Base-by-base conservation (phyloP, 805 yeast species). In the Komagataella kurtzmanii region DNA sequence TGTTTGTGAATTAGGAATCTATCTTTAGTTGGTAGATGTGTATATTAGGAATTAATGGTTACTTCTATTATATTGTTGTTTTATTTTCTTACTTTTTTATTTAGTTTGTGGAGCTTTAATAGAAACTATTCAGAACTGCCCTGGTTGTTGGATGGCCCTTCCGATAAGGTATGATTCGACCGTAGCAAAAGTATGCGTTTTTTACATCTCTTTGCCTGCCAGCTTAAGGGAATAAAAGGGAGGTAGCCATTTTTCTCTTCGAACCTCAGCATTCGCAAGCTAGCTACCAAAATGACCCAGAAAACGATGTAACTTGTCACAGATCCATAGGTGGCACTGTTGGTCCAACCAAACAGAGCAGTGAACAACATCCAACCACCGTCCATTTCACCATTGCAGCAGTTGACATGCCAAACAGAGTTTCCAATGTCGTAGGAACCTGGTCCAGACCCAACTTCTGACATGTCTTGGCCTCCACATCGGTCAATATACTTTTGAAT, bases 221-320 rank as follows among this genome's bases (percentile, higher is more conserved):
- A 73, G 44, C 56, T 60, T 10, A 79, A 56, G 6, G 89, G 89
- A 6, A 83, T 52, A 4, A 71, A 57, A 5, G 86, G 87, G 52
- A 81, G 67, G 36, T 69, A 69, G 0, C 86, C 86, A 51, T 71
- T 60, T 44, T 66, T 68, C 55, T 80, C 85, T 56, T 85, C 88
- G 53, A 59, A 70, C 24, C 65, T 48, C 52, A 67, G 64, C 7
- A 61, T 53, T 6, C 54, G 50, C 24, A 73, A 62, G 58, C 63
- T 59, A 5, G 47, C 43, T 8, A 65, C 61, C 2, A 72, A 63
- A 12, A 60, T 61, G 5, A 58, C 7, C 77, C 77, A 73, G 57
- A 70, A 73, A 3, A 57, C 17, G 46, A 64, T 60, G 58, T 73
- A 73, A 17, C 69, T 62, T 7, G 61, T 55, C 1, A 73, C 74